Evolutionary conservation across 805 yeast genomes (phyloP).

Genomic region (Saturnispora serradocipensis): DNA sequence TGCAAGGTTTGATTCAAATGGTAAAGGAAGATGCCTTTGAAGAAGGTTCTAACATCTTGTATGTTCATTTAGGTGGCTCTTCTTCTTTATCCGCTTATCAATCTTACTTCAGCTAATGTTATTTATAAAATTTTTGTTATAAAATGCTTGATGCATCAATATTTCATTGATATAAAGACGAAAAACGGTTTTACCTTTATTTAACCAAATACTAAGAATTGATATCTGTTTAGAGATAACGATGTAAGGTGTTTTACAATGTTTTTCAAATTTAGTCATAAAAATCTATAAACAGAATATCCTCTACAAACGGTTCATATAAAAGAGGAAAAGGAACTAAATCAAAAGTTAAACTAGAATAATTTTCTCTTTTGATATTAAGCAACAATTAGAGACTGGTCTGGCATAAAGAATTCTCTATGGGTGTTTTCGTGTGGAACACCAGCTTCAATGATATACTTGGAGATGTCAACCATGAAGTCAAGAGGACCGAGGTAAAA

Average conservation of each 20-base stretch:
- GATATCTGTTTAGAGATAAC: not conserved
- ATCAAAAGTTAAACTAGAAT: not conserved
- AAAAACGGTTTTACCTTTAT: not conserved
- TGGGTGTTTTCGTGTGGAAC: not conserved
- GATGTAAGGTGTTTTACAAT: not conserved
- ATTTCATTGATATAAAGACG: not conserved
- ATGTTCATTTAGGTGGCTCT: conserved; percentile 28
- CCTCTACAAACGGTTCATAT: not conserved
- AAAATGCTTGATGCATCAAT: not conserved
- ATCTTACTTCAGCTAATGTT: conserved; percentile 14
- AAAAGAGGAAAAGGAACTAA: not conserved
- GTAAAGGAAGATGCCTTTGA: conserved; percentile 21
- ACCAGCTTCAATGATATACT: not conserved
- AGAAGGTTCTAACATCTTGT: conserved; percentile 25
- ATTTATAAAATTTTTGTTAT: not conserved
- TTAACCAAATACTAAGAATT: not conserved
- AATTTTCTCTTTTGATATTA: not conserved
- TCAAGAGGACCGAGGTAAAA: not conserved
- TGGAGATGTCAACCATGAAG: not conserved
- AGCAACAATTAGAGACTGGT: not conserved
- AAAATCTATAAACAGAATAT: not conserved
- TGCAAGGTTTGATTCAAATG: conserved; percentile 26
- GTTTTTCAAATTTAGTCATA: not conserved
- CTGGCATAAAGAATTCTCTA: not conserved
- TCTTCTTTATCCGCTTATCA: conserved; percentile 27